phyloP scores from a whole-genome alignment of 164 flowering plant genomes.

The Piper betle region DNA sequence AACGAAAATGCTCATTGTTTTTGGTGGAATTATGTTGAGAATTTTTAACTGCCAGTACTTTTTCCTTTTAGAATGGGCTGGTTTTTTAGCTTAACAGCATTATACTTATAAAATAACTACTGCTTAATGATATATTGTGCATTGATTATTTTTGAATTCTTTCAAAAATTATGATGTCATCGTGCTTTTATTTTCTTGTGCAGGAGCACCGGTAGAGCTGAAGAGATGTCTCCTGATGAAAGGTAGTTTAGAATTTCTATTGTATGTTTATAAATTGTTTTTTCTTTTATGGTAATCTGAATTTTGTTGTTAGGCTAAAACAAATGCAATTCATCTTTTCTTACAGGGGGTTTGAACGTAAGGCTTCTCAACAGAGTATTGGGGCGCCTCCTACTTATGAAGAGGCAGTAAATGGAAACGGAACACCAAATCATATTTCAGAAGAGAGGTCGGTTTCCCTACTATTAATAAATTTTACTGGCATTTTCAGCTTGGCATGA shows the following conservation, averaged over 20 bases:
- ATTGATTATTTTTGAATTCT: neutral
- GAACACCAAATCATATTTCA: constrained; percentile 38
- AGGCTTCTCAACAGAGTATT: constrained; percentile 60
- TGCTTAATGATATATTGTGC: too few species aligned
- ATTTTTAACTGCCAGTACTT: neutral
- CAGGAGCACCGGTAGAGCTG: constrained; percentile 61
- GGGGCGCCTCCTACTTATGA: constrained; percentile 94
- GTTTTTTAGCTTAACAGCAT: neutral
- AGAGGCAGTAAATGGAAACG: constrained; percentile 50
- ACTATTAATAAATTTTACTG: neutral
- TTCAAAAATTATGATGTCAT: neutral
- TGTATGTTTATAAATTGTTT: neutral
- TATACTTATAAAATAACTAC: neutral
- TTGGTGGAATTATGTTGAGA: too few species aligned
- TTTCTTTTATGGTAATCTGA: neutral
- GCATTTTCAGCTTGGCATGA: neutral
- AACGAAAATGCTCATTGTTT: too few species aligned
- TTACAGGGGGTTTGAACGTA: constrained; percentile 40
- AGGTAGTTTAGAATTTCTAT: constrained; percentile 28
- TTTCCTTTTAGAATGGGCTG: neutral
- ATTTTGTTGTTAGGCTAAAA: neutral
- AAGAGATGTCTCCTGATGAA: constrained; percentile 69
- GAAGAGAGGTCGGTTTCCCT: constrained; percentile 52
- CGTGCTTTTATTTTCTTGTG: constrained; percentile 5
- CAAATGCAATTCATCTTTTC: neutral